Conservation (phyloP, 2,329 filamentous ascomycete species). For the Akanthomyces dipterigenus region DNA sequence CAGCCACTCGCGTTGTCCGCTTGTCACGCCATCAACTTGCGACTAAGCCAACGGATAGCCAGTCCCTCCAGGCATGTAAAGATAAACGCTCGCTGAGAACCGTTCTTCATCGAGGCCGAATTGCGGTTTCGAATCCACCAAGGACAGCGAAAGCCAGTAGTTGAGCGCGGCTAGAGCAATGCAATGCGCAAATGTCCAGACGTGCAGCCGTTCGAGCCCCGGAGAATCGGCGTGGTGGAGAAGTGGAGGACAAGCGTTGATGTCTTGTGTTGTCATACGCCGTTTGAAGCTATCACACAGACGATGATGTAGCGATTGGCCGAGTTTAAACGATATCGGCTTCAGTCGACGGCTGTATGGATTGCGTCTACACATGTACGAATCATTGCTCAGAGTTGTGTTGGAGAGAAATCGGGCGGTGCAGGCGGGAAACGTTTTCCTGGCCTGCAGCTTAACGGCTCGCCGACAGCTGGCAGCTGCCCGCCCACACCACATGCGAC, state of each 20-base stretch:
- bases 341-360: background rate
- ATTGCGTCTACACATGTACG: background rate
- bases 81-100: background rate
- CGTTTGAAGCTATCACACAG: background rate
- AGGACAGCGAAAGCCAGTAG: background rate
- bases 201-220: background rate
- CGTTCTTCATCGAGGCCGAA: background rate
- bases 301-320: background rate
- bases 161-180: background rate
- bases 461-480: slow-evolving; percentile 3
- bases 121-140: background rate
- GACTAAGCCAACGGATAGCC: background rate
- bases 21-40: background rate
- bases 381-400: background rate
- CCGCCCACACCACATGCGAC: background rate
- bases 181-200: background rate
- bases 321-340: too few relatives aligned
- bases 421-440: background rate
- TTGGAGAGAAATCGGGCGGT: background rate
- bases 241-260: background rate
- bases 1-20: background rate
- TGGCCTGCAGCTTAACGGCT: background rate
- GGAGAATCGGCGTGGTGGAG: slow-evolving; percentile 1
- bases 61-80: background rate
- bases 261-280: background rate